Conservation (phyloP, 768 basidiomycete species). For the Trametes maxima region DNA sequence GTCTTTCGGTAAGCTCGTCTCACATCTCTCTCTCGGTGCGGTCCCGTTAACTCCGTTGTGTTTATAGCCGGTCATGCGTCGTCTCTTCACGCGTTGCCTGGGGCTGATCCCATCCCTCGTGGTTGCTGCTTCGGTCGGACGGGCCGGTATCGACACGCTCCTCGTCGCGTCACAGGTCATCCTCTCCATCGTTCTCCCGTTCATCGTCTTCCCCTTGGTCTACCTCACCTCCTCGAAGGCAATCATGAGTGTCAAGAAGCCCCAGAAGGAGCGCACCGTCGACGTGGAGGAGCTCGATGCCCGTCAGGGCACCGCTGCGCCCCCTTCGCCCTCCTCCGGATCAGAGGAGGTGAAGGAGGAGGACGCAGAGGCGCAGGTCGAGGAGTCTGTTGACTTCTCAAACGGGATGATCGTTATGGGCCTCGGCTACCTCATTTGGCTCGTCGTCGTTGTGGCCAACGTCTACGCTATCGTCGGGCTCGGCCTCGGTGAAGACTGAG, state of each 20-base stretch:
- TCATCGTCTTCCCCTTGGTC: slow-evolving; percentile 80
- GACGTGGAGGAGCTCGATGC: neutral
- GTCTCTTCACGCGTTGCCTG: slow-evolving; percentile 80
- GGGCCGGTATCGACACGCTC: slow-evolving; percentile 68
- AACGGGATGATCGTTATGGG: slow-evolving; percentile 53
- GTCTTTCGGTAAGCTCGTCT: slow-evolving; percentile 57
- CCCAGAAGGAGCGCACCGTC: neutral
- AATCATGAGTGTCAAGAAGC: slow-evolving; percentile 66
- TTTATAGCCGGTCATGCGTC: slow-evolving; percentile 67
- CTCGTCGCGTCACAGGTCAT: slow-evolving; percentile 88
- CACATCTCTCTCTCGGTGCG: neutral
- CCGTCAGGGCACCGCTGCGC: slow-evolving; percentile 4
- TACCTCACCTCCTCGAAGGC: slow-evolving; percentile 66
- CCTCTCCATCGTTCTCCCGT: slow-evolving; percentile 81
- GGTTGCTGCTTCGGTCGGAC: slow-evolving; percentile 74
- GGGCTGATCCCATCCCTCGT: slow-evolving; percentile 82
- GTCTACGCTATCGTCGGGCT: slow-evolving; percentile 72
- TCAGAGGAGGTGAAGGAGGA: neutral
- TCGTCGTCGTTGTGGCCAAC: slow-evolving; percentile 71
- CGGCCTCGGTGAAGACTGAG: slow-evolving; percentile 39
- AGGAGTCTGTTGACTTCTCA: slow-evolving; percentile 60
- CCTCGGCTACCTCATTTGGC: slow-evolving; percentile 62
- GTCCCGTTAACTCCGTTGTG: slow-evolving; percentile 24
- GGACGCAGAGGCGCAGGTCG: slow-evolving; percentile 28
- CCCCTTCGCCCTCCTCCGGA: neutral